Conservation (phyloP, 352 stramenopile genomes). For the Phytophthora tubulina region DNA sequence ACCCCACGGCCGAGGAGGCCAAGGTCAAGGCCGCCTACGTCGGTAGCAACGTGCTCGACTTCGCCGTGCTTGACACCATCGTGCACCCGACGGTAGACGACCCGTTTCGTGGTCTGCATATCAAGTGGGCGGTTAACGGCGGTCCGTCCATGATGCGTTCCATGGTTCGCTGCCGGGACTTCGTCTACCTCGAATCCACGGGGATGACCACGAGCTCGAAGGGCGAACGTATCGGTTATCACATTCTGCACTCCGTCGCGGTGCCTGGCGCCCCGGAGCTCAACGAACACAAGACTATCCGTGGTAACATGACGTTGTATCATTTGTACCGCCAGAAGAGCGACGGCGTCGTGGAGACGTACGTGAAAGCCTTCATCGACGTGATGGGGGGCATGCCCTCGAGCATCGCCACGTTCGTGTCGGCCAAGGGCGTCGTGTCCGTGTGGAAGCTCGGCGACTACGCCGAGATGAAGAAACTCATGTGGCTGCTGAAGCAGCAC, state of each 20-base stretch:
- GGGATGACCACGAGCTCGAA: slow-evolving; percentile 48
- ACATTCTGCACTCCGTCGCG: slow-evolving; percentile 44
- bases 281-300: slow-evolving; percentile 45
- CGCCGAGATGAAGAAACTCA: slow-evolving; percentile 49
- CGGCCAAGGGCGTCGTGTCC: slow-evolving; percentile 44
- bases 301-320: slow-evolving; percentile 62
- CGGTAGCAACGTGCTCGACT: slow-evolving; percentile 54
- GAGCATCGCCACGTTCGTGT: slow-evolving; percentile 37
- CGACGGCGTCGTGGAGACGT: slow-evolving; percentile 48
- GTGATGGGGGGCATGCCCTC: slow-evolving; percentile 49
- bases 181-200: slow-evolving; percentile 60
- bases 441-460: slow-evolving; percentile 49
- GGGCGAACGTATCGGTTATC: slow-evolving; percentile 52
- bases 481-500: slow-evolving; percentile 41
- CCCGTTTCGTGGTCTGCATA: slow-evolving; percentile 50
- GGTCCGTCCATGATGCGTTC: slow-evolving; percentile 49
- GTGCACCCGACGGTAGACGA: slow-evolving; percentile 46
- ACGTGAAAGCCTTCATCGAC: slow-evolving; percentile 49
- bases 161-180: slow-evolving; percentile 60
- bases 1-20: slow-evolving; percentile 40
- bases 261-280: slow-evolving; percentile 40
- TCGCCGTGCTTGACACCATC: slow-evolving; percentile 56
- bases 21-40: slow-evolving; percentile 44
- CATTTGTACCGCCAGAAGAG: slow-evolving; percentile 56
- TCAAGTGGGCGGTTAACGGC: slow-evolving; percentile 64